Conservation (phyloP, 2,329 filamentous ascomycete genomes). For the Fulvia fulva region DNA sequence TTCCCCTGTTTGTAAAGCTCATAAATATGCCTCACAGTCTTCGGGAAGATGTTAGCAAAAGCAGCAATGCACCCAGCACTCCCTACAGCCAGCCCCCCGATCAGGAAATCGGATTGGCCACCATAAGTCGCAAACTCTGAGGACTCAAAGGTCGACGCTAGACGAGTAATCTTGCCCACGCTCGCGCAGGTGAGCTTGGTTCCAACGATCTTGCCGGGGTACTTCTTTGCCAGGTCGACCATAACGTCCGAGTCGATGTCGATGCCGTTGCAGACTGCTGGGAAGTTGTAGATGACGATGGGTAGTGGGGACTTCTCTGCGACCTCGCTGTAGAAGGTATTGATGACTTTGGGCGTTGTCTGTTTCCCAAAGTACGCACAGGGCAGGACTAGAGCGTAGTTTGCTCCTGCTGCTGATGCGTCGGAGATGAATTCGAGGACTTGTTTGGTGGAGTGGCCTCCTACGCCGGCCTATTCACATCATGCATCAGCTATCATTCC, state of each 20-base stretch:
- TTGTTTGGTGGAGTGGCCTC: constrained; percentile 42
- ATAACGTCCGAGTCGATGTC: constrained; percentile 67
- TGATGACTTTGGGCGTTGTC: constrained; percentile 40
- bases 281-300: constrained; percentile 70
- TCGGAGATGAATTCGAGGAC: constrained; percentile 43
- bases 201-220: constrained; percentile 59
- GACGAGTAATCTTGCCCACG: constrained; percentile 66
- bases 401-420: constrained; percentile 39
- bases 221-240: constrained; percentile 49
- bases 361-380: constrained; percentile 44
- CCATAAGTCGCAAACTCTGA: constrained; percentile 64
- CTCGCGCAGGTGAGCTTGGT: constrained; percentile 71
- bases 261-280: constrained; percentile 61
- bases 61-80: constrained; percentile 55
- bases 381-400: constrained; percentile 43
- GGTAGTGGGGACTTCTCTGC: constrained; percentile 47
- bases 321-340: constrained; percentile 45
- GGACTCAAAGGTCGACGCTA: constrained; percentile 49
- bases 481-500: too few relatives aligned
- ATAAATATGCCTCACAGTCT: constrained; percentile 54
- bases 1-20: constrained; percentile 54
- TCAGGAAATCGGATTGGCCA: constrained; percentile 69
- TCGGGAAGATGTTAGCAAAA: constrained; percentile 54
- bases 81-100: constrained; percentile 52
- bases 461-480: constrained; percentile 35